These are phyloP conservation scores for Ulota crispa DNA, from an alignment of 225 moss, liverwort and hornwort species.

Conservation along the genomic window DNA sequence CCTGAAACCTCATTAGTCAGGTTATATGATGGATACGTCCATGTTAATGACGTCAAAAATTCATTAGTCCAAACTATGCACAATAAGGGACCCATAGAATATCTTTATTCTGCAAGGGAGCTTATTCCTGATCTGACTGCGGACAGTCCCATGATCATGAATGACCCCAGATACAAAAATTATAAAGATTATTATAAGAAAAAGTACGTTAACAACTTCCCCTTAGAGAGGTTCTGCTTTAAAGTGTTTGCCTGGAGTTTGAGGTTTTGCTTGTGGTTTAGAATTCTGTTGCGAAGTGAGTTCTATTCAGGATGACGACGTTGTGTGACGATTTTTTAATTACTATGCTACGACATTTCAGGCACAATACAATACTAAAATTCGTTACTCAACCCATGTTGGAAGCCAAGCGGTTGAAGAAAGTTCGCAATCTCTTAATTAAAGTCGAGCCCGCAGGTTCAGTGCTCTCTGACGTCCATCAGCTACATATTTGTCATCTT, in stretches of 20 bases:
- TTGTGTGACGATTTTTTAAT: conserved; percentile 6
- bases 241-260: conserved; percentile 11
- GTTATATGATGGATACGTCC: conserved; percentile 57
- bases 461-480: conserved; percentile 24
- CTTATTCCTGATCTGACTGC: conserved; percentile 58
- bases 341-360: conserved; percentile 30
- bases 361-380: conserved; percentile 50
- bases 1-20: conserved; percentile 38
- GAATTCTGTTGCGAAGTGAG: conserved; percentile 2
- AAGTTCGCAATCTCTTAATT: conserved; percentile 66
- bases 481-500: conserved; percentile 1
- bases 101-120: conserved; percentile 59
- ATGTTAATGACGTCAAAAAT: conserved; percentile 43
- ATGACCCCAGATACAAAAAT: conserved; percentile 13
- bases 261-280: neutral
- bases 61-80: conserved; percentile 77
- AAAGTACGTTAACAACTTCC: conserved; percentile 41
- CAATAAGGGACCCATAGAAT: conserved; percentile 23
- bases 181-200: conserved; percentile 59
- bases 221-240: conserved; percentile 1
- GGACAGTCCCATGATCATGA: conserved; percentile 53
- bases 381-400: conserved; percentile 56
- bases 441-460: conserved; percentile 51
- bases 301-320: conserved; percentile 6
- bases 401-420: conserved; percentile 64